These are phyloP conservation scores for Naumovozyma baii DNA, from an alignment of 805 yeast genomes.

Conservation along the genomic window DNA sequence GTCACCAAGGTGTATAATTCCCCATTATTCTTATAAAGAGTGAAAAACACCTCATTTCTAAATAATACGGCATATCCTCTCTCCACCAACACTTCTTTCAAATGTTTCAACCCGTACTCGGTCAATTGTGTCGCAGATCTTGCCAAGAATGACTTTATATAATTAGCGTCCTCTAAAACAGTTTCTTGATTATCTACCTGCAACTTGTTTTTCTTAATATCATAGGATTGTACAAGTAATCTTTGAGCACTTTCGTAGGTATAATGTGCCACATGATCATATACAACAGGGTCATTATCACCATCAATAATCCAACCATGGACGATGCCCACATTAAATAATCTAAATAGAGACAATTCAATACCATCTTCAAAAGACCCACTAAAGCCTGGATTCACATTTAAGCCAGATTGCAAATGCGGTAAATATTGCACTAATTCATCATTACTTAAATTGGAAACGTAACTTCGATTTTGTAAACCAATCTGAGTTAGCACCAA, in stretches of 20 bases:
- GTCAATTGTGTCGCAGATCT: constrained; percentile 72
- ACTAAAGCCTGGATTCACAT: constrained; percentile 60
- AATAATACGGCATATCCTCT: constrained; percentile 64
- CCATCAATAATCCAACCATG: constrained; percentile 81
- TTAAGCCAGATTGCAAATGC: constrained; percentile 55
- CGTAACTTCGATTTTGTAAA: constrained; percentile 24
- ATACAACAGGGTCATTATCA: constrained; percentile 26
- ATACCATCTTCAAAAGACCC: constrained; percentile 47
- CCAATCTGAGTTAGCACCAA: constrained; percentile 42
- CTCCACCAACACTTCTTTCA: constrained; percentile 37
- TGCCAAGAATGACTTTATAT: constrained; percentile 42
- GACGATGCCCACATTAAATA: constrained; percentile 50
- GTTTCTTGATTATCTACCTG: constrained; percentile 21
- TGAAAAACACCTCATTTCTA: constrained; percentile 82
- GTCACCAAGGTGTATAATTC: constrained; percentile 60
- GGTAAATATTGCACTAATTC: constrained; percentile 50
- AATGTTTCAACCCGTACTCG: constrained; percentile 44
- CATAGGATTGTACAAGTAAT: constrained; percentile 40
- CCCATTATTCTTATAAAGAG: constrained; percentile 44
- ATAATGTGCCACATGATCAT: constrained; percentile 32
- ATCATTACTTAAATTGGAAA: constrained; percentile 29
- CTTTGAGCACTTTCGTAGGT: constrained; percentile 56
- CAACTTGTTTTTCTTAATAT: constrained; percentile 21
- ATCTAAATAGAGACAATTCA: constrained; percentile 47
- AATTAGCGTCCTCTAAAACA: constrained; percentile 28